phyloP scores from a whole-genome alignment of 345 rosid species.

The Stellera chamaejasme region DNA sequence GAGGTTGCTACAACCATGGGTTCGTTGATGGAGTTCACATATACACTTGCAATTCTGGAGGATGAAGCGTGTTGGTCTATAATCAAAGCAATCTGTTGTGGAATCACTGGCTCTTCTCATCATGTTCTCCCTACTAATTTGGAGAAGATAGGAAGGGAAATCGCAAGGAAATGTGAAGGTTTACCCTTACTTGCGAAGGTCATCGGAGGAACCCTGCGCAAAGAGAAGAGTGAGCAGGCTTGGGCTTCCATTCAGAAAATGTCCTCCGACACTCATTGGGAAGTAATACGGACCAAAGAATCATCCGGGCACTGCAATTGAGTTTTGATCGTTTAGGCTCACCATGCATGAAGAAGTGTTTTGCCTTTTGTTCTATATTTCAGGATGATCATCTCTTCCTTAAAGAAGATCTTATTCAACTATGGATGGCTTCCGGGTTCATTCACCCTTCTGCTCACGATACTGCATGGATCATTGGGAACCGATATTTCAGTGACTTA shows the following conservation, averaged over 20 bases:
- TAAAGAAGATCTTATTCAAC: constrained; percentile 6
- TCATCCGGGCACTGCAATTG: not conserved
- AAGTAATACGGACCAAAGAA: not conserved
- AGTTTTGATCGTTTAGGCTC: constrained; percentile 7
- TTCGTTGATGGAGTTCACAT: not conserved
- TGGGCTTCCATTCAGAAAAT: not conserved
- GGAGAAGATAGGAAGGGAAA: not conserved
- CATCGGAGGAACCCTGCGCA: not conserved
- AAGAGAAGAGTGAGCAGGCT: not conserved
- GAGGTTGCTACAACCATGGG: constrained; percentile 1
- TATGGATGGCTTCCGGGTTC: constrained; percentile 27
- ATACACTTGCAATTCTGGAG: not conserved
- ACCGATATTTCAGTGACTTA: constrained; percentile 14
- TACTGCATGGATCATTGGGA: constrained; percentile 5
- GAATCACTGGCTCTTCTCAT: not conserved
- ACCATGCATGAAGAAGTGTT: constrained; percentile 8
- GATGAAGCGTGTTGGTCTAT: constrained; percentile 14
- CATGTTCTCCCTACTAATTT: not conserved
- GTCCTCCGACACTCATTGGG: not conserved
- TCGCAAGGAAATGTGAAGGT: not conserved
- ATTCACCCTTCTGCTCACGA: not conserved
- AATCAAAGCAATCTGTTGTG: not conserved
- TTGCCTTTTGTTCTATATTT: constrained; percentile 8
- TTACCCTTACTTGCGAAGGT: not conserved
- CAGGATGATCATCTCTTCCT: not conserved